Conservation (phyloP, 225 moss, liverwort and hornwort species). For the Polytrichum commune region DNA sequence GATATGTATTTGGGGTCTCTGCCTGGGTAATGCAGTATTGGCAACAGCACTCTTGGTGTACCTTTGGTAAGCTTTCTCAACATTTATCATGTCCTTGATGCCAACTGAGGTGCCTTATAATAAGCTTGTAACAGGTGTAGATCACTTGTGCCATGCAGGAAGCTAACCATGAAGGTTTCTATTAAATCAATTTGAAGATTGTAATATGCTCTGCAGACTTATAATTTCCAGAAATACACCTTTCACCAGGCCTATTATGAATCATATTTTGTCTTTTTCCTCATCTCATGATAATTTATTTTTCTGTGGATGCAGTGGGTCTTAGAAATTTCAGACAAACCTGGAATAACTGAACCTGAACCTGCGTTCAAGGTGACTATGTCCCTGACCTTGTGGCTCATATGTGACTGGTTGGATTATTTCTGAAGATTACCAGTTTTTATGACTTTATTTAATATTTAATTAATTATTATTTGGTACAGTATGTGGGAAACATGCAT, state of each 20-base stretch:
- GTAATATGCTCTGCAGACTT: not conserved
- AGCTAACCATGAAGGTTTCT: not conserved
- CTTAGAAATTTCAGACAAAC: slow-evolving; percentile 79
- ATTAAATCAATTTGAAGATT: not conserved
- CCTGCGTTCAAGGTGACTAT: slow-evolving; percentile 77
- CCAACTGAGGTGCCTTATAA: not conserved
- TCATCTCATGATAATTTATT: not conserved
- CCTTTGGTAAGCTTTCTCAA: slow-evolving; percentile 61
- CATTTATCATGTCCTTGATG: not conserved
- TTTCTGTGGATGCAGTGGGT: slow-evolving; percentile 49
- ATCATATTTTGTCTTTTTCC: not conserved
- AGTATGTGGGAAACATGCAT: slow-evolving; percentile 90
- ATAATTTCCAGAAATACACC: not conserved
- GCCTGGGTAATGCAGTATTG: slow-evolving; percentile 60
- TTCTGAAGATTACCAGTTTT: not conserved
- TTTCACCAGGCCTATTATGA: too few relatives aligned
- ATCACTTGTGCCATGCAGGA: not conserved
- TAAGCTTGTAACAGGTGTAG: not conserved
- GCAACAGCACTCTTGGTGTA: slow-evolving; percentile 78
- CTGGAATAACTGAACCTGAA: slow-evolving; percentile 72
- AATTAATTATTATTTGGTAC: slow-evolving; percentile 18
- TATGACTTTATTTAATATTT: not conserved
- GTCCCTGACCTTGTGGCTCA: too few relatives aligned
- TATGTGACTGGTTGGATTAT: too few relatives aligned
- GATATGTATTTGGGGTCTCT: not conserved